Evolutionary conservation across 23 red algal genomes (phyloP).

Genomic region (Rhodosorus marinus): DNA sequence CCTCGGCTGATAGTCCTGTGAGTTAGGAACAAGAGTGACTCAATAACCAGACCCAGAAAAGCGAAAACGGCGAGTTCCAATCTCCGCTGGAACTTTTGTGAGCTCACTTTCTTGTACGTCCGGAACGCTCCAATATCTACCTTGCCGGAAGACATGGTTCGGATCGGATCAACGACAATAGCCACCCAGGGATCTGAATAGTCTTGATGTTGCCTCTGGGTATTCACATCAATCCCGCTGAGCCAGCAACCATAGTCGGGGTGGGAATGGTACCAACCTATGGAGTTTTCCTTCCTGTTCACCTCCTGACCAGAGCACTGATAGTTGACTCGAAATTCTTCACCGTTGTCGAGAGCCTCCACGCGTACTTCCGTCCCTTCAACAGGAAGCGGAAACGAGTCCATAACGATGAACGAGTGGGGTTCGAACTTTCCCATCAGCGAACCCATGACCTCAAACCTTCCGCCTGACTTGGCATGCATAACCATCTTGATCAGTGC

Average conservation of each 20-base stretch:
- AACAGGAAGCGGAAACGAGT: constrained; percentile 69
- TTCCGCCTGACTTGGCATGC: constrained; percentile 61
- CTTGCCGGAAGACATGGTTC: constrained; percentile 58
- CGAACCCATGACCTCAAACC: constrained; percentile 71
- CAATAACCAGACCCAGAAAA: too few species aligned
- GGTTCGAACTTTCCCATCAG: constrained; percentile 57
- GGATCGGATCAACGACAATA: constrained; percentile 75
- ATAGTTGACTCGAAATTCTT: constrained; percentile 54
- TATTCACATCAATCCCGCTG: constrained; percentile 71
- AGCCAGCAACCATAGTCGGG: constrained; percentile 98
- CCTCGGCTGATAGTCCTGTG: constrained; percentile 15
- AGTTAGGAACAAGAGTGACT: constrained; percentile 40
- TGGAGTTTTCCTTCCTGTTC: constrained; percentile 21
- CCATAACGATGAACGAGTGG: constrained; percentile 62
- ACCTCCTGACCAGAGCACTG: constrained; percentile 32
- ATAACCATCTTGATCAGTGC: constrained; percentile 85
- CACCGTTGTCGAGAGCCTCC: constrained; percentile 39
- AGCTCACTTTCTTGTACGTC: too few species aligned
- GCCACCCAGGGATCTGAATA: constrained; percentile 75
- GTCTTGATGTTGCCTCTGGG: constrained; percentile 46
- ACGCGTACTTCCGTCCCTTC: constrained; percentile 67
- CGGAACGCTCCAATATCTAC: constrained; percentile 91
- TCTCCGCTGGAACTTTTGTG: too few species aligned
- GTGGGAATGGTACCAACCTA: constrained; percentile 98
- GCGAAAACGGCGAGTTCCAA: too few species aligned